These are phyloP conservation scores for Quillaja saponaria DNA, from an alignment of 306 rosid genomes.

Conservation along the genomic window DNA sequence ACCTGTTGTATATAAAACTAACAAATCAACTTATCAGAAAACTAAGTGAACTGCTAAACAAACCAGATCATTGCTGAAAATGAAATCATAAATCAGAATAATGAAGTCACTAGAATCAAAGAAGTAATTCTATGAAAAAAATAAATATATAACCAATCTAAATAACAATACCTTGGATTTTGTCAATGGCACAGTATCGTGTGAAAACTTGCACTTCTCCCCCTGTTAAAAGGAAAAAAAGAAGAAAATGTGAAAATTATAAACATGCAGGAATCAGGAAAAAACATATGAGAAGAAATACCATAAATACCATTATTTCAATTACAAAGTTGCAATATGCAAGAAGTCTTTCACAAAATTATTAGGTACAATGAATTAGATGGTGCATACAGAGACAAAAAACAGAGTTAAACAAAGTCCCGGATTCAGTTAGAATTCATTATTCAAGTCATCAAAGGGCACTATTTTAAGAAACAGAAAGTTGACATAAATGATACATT, in stretches of 20 bases:
- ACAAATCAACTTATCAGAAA: too few relatives aligned
- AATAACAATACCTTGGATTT: slow-evolving; percentile 62
- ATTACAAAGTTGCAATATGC: slow-evolving; percentile 9
- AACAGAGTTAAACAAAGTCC: too few relatives aligned
- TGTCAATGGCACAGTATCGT: slow-evolving; percentile 66
- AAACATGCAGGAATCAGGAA: too few relatives aligned
- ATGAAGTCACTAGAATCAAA: slow-evolving; percentile 1
- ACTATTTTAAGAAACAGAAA: too few relatives aligned
- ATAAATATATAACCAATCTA: neutral
- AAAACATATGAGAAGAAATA: neutral
- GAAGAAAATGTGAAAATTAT: slow-evolving; percentile 17
- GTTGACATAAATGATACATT: too few relatives aligned
- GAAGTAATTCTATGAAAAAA: neutral
- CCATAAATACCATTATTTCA: neutral
- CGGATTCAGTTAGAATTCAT: too few relatives aligned
- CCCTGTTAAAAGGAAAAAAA: slow-evolving; percentile 55
- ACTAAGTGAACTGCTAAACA: too few relatives aligned
- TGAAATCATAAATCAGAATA: neutral
- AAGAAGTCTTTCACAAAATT: neutral
- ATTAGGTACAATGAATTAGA: slow-evolving; percentile 16
- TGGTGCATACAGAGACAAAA: neutral
- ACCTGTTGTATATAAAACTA: too few relatives aligned
- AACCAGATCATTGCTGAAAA: neutral
- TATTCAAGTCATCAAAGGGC: too few relatives aligned
- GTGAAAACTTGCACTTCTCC: slow-evolving; percentile 84